phyloP scores from a whole-genome alignment of 768 basidiomycete species.

The Mycena albidolilacea region DNA sequence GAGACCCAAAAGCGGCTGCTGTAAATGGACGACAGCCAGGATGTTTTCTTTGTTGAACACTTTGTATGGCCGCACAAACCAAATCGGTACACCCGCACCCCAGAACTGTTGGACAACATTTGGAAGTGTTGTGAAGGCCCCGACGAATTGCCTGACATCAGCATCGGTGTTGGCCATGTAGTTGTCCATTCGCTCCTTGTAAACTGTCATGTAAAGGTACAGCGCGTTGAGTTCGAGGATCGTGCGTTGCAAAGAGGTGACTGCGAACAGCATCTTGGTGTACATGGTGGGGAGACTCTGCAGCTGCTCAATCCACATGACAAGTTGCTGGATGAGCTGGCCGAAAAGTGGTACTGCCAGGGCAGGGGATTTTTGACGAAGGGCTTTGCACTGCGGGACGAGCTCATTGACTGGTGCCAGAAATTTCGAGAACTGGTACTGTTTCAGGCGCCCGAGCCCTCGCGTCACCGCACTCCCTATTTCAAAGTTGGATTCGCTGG shows the following conservation, averaged over 20 bases:
- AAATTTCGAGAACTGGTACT: too few species aligned
- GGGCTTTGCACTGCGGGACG: too few species aligned
- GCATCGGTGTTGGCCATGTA: not conserved
- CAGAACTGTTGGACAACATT: conserved; percentile 5
- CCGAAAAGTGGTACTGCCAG: not conserved
- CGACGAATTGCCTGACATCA: not conserved
- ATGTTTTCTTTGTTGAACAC: conserved; percentile 9
- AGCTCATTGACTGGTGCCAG: too few species aligned
- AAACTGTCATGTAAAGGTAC: not conserved
- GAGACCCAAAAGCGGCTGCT: not conserved
- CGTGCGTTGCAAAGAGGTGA: not conserved
- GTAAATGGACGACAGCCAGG: not conserved
- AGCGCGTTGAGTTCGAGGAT: conserved; percentile 15
- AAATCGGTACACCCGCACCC: not conserved
- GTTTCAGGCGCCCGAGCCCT: too few species aligned
- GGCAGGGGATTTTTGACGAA: too few species aligned
- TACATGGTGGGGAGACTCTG: conserved; percentile 1
- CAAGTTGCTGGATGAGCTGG: not conserved
- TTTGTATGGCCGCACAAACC: not conserved
- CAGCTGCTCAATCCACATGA: conserved; percentile 11
- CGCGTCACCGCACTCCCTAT: too few species aligned
- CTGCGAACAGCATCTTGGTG: not conserved
- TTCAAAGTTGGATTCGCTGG: too few species aligned
- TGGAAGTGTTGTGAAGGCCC: not conserved
- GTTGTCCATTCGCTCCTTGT: not conserved